phyloP scores from a whole-genome alignment of 208 protist genomes.

The Blechomonas ayalai region DNA sequence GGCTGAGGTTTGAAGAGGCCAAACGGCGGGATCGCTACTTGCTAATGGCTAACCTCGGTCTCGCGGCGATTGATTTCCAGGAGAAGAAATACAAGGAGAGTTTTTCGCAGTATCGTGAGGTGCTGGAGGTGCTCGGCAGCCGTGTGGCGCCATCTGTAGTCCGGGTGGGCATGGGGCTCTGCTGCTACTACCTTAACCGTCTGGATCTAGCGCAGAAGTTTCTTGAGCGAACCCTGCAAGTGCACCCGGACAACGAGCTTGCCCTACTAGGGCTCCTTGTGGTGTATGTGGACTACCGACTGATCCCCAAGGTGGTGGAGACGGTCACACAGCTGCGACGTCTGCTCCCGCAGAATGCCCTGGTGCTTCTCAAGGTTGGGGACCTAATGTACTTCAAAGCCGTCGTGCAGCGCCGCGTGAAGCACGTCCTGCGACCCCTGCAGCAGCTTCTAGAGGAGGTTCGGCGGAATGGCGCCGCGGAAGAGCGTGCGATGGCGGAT shows the following conservation, averaged over 20 bases:
- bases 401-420: conserved; percentile 24
- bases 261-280: conserved; percentile 66
- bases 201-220: conserved; percentile 42
- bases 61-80: conserved; percentile 63
- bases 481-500: conserved; percentile 62
- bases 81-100: conserved; percentile 55
- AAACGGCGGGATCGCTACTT: conserved; percentile 39
- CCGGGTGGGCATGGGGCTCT: conserved; percentile 79
- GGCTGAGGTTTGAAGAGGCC: conserved; percentile 57
- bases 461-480: conserved; percentile 24
- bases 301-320: conserved; percentile 43
- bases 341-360: conserved; percentile 56
- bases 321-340: conserved; percentile 40
- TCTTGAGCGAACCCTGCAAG: conserved; percentile 51
- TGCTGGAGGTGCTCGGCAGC: conserved; percentile 56
- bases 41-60: conserved; percentile 53
- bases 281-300: conserved; percentile 60
- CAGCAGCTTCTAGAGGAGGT: conserved; percentile 45
- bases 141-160: conserved; percentile 49
- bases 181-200: conserved; percentile 51
- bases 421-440: conserved; percentile 22
- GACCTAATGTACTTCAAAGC: conserved; percentile 83
- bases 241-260: conserved; percentile 66
- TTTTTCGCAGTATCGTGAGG: conserved; percentile 65
- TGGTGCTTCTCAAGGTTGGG: conserved; percentile 62